Evolutionary conservation across 192 early-diverging fungal species (phyloP), one percentile per base, ranked within the genome.

Genomic region (Jimgerdemannia flammicorona): DNA sequence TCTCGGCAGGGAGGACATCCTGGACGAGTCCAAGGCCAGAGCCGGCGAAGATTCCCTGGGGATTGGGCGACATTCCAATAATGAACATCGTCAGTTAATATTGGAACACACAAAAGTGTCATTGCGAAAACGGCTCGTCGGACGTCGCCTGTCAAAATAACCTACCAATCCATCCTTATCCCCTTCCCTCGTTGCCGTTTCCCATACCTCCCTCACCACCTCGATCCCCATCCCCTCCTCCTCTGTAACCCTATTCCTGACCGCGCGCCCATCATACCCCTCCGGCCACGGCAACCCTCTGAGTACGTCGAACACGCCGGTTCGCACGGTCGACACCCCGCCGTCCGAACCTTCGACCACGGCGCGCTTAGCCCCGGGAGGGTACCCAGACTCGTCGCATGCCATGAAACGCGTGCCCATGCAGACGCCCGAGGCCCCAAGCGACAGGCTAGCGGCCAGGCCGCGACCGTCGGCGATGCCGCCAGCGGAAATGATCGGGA

Each of bases 381-480:
- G 92, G 67, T 93, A 89, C 44, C 91, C 91, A 3, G 89, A 70
- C 74, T 95, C 93, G 44, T 84, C 80, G 0, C 92, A 93, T 82
- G 90, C 91, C 91, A 95, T 89, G 87, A 95, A 95, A n/a, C 93
- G 90, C 14, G 93, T 95, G 64, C 93, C 93, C 92, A 93, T 93
- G 81, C 93, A 93, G 74, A 93, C 80, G 66, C 92, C 92, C 77
- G 84, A 80, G 66, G 87, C 84, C 43, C 87, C 86, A 4, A 87
- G 74, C 19, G 86, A 84, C 67, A 87, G 79, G 6, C 84, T 86
- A 67, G 87, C 91, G 70, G 90, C 91, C 19, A 95, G 85, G 75
- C 93, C 93, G 41, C 90, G 80, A 18, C 92, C 93, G 76, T 93
- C 91, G 66, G 91, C 93, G 76, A 95, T 88, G 72, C 93, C 93